phyloP scores from a whole-genome alignment of 148 eudicot species.

The Spergularia marina region DNA sequence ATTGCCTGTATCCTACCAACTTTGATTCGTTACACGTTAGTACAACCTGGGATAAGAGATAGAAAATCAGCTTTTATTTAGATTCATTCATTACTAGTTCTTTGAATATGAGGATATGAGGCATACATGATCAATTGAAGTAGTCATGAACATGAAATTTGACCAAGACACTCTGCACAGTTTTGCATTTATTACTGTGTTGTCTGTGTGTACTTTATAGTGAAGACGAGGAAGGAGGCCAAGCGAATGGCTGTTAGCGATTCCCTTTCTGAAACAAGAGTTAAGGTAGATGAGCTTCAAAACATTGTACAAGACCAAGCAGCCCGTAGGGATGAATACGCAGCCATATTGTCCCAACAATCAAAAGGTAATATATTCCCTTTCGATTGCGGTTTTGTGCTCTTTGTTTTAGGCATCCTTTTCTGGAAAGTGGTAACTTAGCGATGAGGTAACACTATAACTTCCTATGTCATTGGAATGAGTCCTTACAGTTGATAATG shows the following conservation, averaged over 20 bases:
- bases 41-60: background rate
- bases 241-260: constrained; percentile 58
- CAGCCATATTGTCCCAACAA: constrained; percentile 59
- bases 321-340: constrained; percentile 60
- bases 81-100: background rate
- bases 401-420: background rate
- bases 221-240: constrained; percentile 86
- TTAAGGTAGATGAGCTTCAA: constrained; percentile 62
- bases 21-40: background rate
- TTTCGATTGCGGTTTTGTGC: background rate
- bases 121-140: too few relatives aligned
- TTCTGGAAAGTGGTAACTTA: background rate
- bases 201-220: constrained; percentile 34
- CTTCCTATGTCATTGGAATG: background rate
- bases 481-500: background rate
- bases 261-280: constrained; percentile 53
- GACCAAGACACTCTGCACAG: background rate
- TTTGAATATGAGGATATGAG: background rate
- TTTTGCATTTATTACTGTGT: constrained; percentile 15
- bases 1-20: background rate
- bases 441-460: background rate
- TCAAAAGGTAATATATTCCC: constrained; percentile 48
- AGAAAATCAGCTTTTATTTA: background rate
- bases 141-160: background rate
- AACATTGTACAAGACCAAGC: constrained; percentile 62